Percentiles rank a stretch among this genome's conserved stretches.
Conservation (phyloP, 2,329 filamentous ascomycete genomes). For the Clarireedia hainanense region DNA sequence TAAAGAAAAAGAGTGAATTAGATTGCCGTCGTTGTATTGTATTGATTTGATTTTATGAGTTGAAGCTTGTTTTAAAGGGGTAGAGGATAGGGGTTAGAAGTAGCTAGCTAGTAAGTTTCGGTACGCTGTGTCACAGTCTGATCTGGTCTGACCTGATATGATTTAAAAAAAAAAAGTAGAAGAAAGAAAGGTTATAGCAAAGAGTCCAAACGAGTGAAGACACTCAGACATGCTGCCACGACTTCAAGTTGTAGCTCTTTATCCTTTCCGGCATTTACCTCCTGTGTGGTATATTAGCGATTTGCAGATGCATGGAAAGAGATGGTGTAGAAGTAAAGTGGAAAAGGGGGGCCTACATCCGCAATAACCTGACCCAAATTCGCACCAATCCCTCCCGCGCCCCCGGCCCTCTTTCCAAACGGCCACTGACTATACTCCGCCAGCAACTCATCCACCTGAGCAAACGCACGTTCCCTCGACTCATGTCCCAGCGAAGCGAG, state of each 20-base stretch:
- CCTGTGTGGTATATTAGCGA: slow-evolving; percentile 35
- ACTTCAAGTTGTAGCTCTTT: slow-evolving; percentile 94
- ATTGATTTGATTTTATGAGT: too few relatives aligned
- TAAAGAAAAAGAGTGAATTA: too few relatives aligned
- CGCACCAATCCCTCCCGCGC: slow-evolving; percentile 76
- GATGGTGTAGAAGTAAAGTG: not conserved
- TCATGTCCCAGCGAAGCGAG: slow-evolving; percentile 89
- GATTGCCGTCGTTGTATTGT: too few relatives aligned
- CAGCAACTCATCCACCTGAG: slow-evolving; percentile 91
- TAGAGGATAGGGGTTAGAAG: too few relatives aligned
- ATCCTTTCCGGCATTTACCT: slow-evolving; percentile 79
- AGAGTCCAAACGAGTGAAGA: slow-evolving; percentile 96
- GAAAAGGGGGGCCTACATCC: slow-evolving; percentile 45
- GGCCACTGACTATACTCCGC: slow-evolving; percentile 98
- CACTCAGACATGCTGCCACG: slow-evolving; percentile 90
- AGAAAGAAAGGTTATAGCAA: slow-evolving; percentile 51
- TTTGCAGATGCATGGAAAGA: not conserved
- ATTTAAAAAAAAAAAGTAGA: not conserved
- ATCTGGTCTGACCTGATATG: not conserved
- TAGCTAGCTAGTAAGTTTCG: too few relatives aligned
- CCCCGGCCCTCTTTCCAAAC: slow-evolving; percentile 72
- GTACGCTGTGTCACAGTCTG: not conserved
- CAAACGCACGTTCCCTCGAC: slow-evolving; percentile 86
- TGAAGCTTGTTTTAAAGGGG: too few relatives aligned
- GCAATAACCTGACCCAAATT: slow-evolving; percentile 82